Conservation (phyloP, 805 yeast species). For the Candida jianshihensis region DNA sequence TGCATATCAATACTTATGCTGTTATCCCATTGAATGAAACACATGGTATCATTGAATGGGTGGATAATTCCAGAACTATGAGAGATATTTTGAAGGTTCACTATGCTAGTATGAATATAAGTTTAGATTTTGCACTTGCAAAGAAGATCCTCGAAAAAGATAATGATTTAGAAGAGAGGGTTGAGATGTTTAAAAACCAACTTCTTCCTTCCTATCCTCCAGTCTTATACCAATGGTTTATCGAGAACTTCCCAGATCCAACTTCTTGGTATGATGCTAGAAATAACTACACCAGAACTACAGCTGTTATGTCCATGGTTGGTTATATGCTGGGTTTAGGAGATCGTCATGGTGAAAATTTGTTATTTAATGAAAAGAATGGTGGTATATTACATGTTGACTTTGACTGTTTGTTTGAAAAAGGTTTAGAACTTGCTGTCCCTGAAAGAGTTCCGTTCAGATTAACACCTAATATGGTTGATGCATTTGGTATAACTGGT, state of each 20-base stretch:
- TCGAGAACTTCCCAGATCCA: conserved; percentile 86
- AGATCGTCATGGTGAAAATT: conserved; percentile 93
- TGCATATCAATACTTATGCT: conserved; percentile 73
- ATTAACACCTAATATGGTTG: conserved; percentile 79
- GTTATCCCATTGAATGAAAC: conserved; percentile 84
- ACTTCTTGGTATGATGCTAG: conserved; percentile 79
- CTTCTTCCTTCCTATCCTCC: conserved; percentile 43
- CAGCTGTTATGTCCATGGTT: conserved; percentile 96
- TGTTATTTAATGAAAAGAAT: conserved; percentile 60
- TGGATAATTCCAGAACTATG: conserved; percentile 66
- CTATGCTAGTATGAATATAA: conserved; percentile 35
- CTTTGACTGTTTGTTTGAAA: conserved; percentile 93
- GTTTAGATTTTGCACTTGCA: conserved; percentile 20
- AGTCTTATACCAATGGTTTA: conserved; percentile 79
- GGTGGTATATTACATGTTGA: conserved; percentile 91
- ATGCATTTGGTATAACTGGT: conserved; percentile 83
- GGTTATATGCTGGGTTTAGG: conserved; percentile 94
- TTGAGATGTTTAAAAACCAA: conserved; percentile 28
- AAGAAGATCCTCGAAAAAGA: conserved; percentile 23
- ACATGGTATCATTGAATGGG: conserved; percentile 90
- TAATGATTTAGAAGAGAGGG: conserved; percentile 25
- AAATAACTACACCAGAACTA: conserved; percentile 63
- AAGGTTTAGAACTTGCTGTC: conserved; percentile 59
- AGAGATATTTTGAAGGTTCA: conserved; percentile 47
- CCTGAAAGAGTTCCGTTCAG: conserved; percentile 97